Percentiles rank a stretch among this genome's conserved stretches.
Conservation (phyloP, 169 alveolate species). For the Cryptosporidium xiaoi region DNA sequence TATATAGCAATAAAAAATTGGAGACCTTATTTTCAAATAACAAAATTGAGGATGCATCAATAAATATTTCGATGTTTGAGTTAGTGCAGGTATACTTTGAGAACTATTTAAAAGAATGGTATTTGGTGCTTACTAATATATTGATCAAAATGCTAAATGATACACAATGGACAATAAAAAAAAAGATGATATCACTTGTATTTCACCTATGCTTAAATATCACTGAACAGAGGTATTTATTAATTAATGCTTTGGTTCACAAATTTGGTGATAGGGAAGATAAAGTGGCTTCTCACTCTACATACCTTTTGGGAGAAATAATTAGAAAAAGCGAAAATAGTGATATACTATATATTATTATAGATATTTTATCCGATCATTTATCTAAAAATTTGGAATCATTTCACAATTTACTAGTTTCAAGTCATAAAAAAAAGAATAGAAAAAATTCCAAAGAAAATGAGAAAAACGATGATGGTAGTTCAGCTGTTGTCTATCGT, state of each 20-base stretch:
- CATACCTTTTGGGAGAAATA: constrained; percentile 43
- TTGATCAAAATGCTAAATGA: constrained; percentile 43
- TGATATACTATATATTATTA: background rate
- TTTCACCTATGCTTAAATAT: constrained; percentile 20
- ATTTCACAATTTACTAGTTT: constrained; percentile 3
- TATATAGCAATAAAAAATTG: constrained; percentile 7
- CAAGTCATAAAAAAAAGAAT: background rate
- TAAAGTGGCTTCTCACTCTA: constrained; percentile 57
- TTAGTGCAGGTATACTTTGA: constrained; percentile 58
- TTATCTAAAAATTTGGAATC: constrained; percentile 45
- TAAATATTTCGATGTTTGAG: constrained; percentile 32
- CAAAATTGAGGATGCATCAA: background rate
- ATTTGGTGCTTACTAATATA: constrained; percentile 12
- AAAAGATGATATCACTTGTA: constrained; percentile 32
- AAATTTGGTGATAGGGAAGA: constrained; percentile 69
- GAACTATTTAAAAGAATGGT: constrained; percentile 53
- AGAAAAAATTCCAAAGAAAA: background rate
- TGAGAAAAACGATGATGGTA: background rate
- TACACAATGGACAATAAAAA: constrained; percentile 47
- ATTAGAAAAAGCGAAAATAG: background rate
- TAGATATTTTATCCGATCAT: constrained; percentile 46
- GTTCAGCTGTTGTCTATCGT: constrained; percentile 7
- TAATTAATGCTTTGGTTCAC: constrained; percentile 35
- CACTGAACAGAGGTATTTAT: constrained; percentile 23
- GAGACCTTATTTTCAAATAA: background rate